These are phyloP conservation scores for Stephania cephalantha DNA, from an alignment of 164 flowering plant species.

Conservation along the genomic window DNA sequence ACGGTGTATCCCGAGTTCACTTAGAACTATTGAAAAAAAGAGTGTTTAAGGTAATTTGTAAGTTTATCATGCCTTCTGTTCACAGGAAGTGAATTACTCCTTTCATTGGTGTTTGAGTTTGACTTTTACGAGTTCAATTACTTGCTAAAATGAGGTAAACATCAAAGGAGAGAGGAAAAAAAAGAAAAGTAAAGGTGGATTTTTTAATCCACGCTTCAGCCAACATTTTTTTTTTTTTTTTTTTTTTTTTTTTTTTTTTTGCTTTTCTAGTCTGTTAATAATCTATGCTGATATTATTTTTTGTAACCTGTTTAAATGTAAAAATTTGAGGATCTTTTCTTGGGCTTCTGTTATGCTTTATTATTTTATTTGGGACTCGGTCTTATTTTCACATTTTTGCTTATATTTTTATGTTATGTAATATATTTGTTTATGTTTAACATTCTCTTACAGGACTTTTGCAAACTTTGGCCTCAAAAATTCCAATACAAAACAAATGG, in stretches of 20 bases:
- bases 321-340: neutral
- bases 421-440: neutral
- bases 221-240: neutral
- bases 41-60: slow-evolving; percentile 40
- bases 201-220: neutral
- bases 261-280: too few relatives aligned
- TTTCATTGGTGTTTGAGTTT: neutral
- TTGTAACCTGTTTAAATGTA: too few relatives aligned
- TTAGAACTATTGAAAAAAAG: slow-evolving; percentile 35
- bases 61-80: neutral
- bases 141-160: neutral
- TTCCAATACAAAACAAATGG: slow-evolving; percentile 57
- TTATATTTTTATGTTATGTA: neutral
- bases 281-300: too few relatives aligned
- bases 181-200: neutral
- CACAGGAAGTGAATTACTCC: neutral
- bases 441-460: slow-evolving; percentile 36
- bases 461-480: slow-evolving; percentile 48
- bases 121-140: neutral
- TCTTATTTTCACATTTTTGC: neutral
- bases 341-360: neutral
- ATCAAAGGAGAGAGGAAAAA: neutral
- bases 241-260: too few relatives aligned
- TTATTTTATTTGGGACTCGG: neutral
- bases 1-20: slow-evolving; percentile 53